phyloP scores from a whole-genome alignment of 257 asterid species.

The Solanum boliviense region DNA sequence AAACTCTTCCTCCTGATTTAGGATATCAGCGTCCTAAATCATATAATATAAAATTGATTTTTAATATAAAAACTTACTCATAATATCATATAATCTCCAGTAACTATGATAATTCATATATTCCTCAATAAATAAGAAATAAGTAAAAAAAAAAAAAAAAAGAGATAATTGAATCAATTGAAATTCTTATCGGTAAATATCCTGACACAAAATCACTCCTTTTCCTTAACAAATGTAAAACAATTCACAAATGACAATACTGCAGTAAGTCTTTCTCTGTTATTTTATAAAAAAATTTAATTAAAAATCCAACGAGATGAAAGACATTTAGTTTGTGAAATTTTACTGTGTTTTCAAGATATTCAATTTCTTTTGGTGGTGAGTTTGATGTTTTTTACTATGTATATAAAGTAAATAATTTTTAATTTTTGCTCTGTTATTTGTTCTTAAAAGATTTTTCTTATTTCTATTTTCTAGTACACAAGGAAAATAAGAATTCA shows the following conservation, averaged over 20 bases:
- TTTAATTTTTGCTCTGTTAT: background rate
- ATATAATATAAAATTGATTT: too few species aligned
- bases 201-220: too few species aligned
- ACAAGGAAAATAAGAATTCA: background rate
- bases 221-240: too few species aligned
- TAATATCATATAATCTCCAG: too few species aligned
- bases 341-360: background rate
- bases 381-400: background rate
- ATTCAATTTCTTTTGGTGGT: background rate
- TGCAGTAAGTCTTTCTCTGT: background rate
- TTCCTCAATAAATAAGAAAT: too few species aligned
- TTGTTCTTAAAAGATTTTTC: background rate
- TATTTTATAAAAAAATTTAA: too few species aligned
- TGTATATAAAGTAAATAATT: background rate
- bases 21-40: conserved; percentile 21
- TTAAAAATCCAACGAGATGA: background rate
- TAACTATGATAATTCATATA: too few species aligned
- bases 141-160: too few species aligned
- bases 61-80: too few species aligned
- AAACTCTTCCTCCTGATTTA: conserved; percentile 69
- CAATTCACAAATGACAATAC: background rate
- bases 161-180: too few species aligned
- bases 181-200: too few species aligned
- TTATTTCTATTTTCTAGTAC: background rate
- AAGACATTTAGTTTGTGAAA: background rate